phyloP scores from a whole-genome alignment of 495 filamentous ascomycete genomes.

The Penicilliopsis zonata region DNA sequence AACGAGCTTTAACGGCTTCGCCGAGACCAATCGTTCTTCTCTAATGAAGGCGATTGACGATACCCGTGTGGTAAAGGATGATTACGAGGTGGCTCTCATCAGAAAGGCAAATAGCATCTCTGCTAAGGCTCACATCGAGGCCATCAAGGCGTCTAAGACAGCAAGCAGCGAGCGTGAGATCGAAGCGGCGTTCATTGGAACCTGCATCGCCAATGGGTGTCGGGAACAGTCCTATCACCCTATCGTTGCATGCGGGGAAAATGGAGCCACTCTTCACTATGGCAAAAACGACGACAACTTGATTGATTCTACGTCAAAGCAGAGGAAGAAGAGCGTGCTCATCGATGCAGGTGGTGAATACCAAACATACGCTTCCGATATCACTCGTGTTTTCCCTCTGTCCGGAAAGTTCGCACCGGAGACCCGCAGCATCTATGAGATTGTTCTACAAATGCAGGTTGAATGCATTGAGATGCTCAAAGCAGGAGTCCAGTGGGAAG shows the following conservation, averaged over 20 bases:
- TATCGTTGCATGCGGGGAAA: constrained; percentile 66
- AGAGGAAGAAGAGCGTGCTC: constrained; percentile 59
- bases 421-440: constrained; percentile 68
- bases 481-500: constrained; percentile 73
- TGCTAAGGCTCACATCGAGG: constrained; percentile 59
- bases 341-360: constrained; percentile 81
- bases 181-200: constrained; percentile 61
- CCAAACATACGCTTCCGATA: constrained; percentile 70
- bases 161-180: constrained; percentile 73
- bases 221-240: constrained; percentile 74
- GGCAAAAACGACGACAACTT: constrained; percentile 61
- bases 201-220: constrained; percentile 63
- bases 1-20: constrained; percentile 52
- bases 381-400: constrained; percentile 83
- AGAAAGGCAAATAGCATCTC: constrained; percentile 74
- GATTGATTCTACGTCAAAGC: constrained; percentile 18
- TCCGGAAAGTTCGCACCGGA: constrained; percentile 62
- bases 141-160: constrained; percentile 50
- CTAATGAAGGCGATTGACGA: constrained; percentile 70
- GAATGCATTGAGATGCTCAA: constrained; percentile 62
- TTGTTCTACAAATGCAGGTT: constrained; percentile 77
- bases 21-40: constrained; percentile 43
- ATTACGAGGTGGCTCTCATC: constrained; percentile 74
- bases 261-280: constrained; percentile 82
- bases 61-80: constrained; percentile 68